Percentiles rank a stretch among this genome's conserved stretches.
Conservation (phyloP, 257 asterid genomes). For the Paraleonurus japonicus region DNA sequence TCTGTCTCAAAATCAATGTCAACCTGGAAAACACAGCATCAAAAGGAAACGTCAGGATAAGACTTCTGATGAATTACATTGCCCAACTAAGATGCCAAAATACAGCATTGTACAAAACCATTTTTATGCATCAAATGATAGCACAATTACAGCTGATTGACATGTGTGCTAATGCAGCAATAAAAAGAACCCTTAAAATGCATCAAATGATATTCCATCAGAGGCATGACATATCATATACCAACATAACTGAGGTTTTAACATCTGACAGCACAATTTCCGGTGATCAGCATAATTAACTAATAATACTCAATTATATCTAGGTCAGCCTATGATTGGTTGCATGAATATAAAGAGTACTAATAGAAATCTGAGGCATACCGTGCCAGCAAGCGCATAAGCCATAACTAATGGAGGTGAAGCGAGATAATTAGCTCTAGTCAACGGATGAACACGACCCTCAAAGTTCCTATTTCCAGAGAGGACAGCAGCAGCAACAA, state of each 20-base stretch:
- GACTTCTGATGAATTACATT: background rate
- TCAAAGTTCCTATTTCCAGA: constrained; percentile 94
- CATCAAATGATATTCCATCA: constrained; percentile 1
- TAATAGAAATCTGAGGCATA: constrained; percentile 28
- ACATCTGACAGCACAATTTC: background rate
- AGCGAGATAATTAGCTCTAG: constrained; percentile 92
- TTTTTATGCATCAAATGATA: background rate
- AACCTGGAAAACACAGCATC: constrained; percentile 48
- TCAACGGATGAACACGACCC: constrained; percentile 91
- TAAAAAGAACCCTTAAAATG: background rate
- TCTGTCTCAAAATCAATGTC: constrained; percentile 89
- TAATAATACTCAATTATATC: background rate
- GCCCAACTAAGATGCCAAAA: constrained; percentile 3
- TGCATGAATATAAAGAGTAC: background rate
- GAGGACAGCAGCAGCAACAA: constrained; percentile 89
- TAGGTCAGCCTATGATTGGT: constrained; percentile 1
- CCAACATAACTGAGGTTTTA: background rate
- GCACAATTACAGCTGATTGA: too few relatives aligned
- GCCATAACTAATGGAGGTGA: constrained; percentile 91
- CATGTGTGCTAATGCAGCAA: too few relatives aligned
- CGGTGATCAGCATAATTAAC: background rate
- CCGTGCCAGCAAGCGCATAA: constrained; percentile 97
- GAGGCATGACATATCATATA: background rate
- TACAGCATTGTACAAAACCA: background rate
- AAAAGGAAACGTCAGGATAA: background rate